These are phyloP conservation scores for Cryphonectria nitschkei DNA, from an alignment of 2,329 filamentous ascomycete genomes.

Conservation along the genomic window DNA sequence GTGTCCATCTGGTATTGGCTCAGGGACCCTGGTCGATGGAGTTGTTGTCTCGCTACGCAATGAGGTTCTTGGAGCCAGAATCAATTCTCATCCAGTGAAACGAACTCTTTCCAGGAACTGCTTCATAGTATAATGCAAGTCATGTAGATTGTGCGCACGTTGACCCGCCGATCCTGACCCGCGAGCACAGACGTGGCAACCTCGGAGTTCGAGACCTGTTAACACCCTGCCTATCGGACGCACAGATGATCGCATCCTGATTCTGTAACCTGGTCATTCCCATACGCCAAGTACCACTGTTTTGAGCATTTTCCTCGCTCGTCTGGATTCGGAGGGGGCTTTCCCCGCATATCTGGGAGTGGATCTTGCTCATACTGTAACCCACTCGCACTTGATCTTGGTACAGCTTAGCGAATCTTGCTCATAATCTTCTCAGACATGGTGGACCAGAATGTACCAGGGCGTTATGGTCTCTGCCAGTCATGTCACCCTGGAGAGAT, in stretches of 20 bases:
- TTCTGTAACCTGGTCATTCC: neutral
- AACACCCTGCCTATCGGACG: neutral
- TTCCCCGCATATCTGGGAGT: neutral
- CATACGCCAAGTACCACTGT: neutral
- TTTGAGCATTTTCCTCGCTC: neutral
- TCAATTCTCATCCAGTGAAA: neutral
- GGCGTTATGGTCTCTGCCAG: neutral
- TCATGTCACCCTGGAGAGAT: neutral
- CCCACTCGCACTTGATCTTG: neutral
- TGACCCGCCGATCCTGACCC: neutral
- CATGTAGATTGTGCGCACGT: neutral
- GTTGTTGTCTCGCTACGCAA: neutral
- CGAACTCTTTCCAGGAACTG: neutral
- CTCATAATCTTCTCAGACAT: constrained; percentile 18
- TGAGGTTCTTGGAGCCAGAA: neutral
- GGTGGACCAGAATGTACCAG: neutral
- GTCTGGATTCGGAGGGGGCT: neutral
- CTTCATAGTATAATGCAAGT: neutral
- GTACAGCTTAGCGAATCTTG: constrained; percentile 10
- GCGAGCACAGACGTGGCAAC: neutral
- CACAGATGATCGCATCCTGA: neutral
- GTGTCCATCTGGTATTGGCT: neutral
- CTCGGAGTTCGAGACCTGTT: neutral
- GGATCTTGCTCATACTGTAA: constrained; percentile 13
- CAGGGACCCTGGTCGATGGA: neutral